phyloP scores from a whole-genome alignment of 1,284 basidiomycete genomes.

The Tilletia caries region DNA sequence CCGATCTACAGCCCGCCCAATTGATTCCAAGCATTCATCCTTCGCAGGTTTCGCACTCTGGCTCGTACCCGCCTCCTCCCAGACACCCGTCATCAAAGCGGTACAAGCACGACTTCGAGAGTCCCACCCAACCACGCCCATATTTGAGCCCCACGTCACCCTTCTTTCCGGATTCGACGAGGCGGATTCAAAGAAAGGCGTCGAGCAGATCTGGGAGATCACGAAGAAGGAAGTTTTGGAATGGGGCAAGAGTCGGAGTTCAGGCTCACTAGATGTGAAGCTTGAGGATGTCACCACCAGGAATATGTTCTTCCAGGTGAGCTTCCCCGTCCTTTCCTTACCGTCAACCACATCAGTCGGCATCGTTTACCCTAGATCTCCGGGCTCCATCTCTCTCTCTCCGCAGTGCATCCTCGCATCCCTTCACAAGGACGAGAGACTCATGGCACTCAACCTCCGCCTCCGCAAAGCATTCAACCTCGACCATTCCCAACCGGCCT shows the following conservation, averaged over 20 bases:
- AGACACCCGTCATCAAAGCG: background rate
- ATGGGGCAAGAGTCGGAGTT: background rate
- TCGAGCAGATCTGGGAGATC: background rate
- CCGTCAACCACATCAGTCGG: background rate
- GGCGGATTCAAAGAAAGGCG: background rate
- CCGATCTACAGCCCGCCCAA: no score
- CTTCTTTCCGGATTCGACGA: background rate
- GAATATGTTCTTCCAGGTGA: background rate
- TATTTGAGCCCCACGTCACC: conserved; percentile 1
- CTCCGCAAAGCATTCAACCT: background rate
- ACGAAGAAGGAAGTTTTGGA: background rate
- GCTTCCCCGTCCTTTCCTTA: background rate
- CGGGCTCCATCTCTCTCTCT: background rate
- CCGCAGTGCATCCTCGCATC: conserved; percentile 1
- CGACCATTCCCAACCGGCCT: background rate
- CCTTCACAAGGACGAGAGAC: background rate
- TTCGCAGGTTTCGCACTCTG: conserved; percentile 8
- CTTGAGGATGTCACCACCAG: background rate
- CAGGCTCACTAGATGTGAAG: background rate
- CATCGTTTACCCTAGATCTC: background rate
- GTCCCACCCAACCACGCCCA: background rate
- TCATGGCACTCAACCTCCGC: background rate
- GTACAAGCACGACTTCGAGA: background rate
- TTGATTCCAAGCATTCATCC: background rate
- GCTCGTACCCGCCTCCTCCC: background rate